Base-by-base conservation (phyloP, 106 monocot species). In the Dendrobium huoshanense region DNA sequence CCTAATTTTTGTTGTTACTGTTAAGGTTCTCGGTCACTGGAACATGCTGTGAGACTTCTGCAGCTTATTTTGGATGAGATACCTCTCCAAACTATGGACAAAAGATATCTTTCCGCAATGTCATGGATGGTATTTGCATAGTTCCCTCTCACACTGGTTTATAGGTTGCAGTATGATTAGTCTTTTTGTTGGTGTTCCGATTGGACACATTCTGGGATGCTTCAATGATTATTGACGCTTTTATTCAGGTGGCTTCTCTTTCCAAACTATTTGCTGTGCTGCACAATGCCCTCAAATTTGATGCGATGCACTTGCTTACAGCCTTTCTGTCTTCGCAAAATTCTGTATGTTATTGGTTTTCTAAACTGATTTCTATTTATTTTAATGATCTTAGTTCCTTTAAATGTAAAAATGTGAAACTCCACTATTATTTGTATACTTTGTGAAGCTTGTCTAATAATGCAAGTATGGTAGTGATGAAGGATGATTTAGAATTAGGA, bases 251-350 rank as follows among this genome's bases (percentile, higher is more conserved):
- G 25, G 78, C 67, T 75, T 83, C 78, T 61, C 67, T 98, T 80
- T 88, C 98, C 68, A 89, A 82, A 81, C 95, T 88, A 61, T 98
- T 98, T 87, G 83, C 84, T 87, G 79, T 88, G 40, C 88, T 98
- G 75, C 98, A 98, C 22, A 88, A 83, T 83, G 81, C 84, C 77
- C 83, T 91, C 64, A 98, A 98, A 76, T 98, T 98, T 89, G 95
- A 95, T 82, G 89, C 92, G 13, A 72, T 98, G 73, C 95, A 98
- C 77, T 83, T 98, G 75, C 92, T 98, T 13, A 82, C 89, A 48
- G 45, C 83, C 54, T 87, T 95, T 86, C 74, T 98, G 54, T 98
- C 95, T 25, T 83, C 85, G 7, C 82, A 81, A 77, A 80, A 80
- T 77, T 5, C 68, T 73, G 94, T 96, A 88, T 61, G 90, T 73